Evolutionary conservation across 208 protist genomes (phyloP), one percentile per base, ranked within the genome.

Genomic region (Trypanosoma conorhini): DNA sequence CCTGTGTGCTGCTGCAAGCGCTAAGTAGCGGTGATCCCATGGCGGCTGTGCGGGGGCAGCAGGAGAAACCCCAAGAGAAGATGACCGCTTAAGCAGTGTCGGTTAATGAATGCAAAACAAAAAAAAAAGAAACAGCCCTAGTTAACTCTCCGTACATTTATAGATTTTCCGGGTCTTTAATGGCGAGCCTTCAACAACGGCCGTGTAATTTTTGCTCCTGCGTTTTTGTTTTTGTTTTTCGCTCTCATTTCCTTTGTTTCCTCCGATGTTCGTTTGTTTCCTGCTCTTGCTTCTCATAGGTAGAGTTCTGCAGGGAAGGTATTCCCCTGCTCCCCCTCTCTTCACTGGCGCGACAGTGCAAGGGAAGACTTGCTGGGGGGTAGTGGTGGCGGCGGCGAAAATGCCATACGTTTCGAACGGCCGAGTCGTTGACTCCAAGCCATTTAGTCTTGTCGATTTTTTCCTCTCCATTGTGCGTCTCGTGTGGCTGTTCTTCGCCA

Each of bases 1-100:
- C 97, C 0, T 98, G 97, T 79, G 93, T 97, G 62, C 84, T 99
- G 21, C 80, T 99, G 38, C 85, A 95, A 61, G 83, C 87, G 13
- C 75, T 99, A 31, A 93, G 96, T 31, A 73, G 62, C 12, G 91
- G 88, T 17, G 76, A 83, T 50, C 72, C 87, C 21, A 74, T 77
- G 51, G n/a, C 69, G 0, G 84, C 82, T 50, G 62, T 96, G 10
- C 40, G 62, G 12, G 63, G 46, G 28, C 30, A 55, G 50, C 50
- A 62, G 13, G 21, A 46, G n/a, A 48, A 51, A 58, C 4, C 4
- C 13, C 19, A 57, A 58, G 22, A 59, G 24, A 15, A 50, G 56
- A 70, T 30, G 51, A 50, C 28, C 19, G 38, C 33, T 42, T 68
- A 44, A 59, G 21, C 8, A 19, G 30, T 48, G 26, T n/a, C 51